Conservation (phyloP, 805 yeast genomes). For the Tetrapisispora iriomotensis region DNA sequence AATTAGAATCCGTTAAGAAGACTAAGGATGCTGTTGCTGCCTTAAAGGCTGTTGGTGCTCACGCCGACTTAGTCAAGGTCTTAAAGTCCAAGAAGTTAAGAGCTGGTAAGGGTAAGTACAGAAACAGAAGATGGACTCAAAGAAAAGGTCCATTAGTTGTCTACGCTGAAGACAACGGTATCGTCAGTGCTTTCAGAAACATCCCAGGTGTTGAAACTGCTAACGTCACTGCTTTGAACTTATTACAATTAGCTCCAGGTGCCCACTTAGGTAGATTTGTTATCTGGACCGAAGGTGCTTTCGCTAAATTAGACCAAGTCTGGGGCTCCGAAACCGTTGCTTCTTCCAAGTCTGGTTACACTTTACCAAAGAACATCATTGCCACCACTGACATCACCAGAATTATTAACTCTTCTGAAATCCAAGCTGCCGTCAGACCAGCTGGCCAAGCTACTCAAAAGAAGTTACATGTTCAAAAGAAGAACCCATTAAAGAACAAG, state of each 20-base stretch:
- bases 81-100: conserved; percentile 97
- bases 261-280: conserved; percentile 99
- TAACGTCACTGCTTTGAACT: conserved; percentile 82
- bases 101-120: conserved; percentile 99
- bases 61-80: conserved; percentile 95
- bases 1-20: conserved; percentile 85
- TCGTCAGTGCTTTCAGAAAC: conserved; percentile 98
- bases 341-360: conserved; percentile 78
- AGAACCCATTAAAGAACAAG: conserved; percentile 99
- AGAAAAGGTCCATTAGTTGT: conserved; percentile 99
- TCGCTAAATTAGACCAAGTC: conserved; percentile 90
- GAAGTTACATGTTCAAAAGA: conserved; percentile 93
- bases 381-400: conserved; percentile 94
- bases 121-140: conserved; percentile 99
- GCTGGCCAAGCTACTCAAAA: conserved; percentile 91
- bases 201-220: conserved; percentile 99
- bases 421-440: conserved; percentile 94
- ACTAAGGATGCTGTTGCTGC: conserved; percentile 98
- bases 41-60: conserved; percentile 97
- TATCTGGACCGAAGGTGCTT: conserved; percentile 99
- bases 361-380: conserved; percentile 89
- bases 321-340: conserved; percentile 89
- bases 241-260: conserved; percentile 99
- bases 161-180: conserved; percentile 95
- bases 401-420: conserved; percentile 97